phyloP scores from a whole-genome alignment of 2,329 filamentous ascomycete species.

The Ophiobolus disseminans region DNA sequence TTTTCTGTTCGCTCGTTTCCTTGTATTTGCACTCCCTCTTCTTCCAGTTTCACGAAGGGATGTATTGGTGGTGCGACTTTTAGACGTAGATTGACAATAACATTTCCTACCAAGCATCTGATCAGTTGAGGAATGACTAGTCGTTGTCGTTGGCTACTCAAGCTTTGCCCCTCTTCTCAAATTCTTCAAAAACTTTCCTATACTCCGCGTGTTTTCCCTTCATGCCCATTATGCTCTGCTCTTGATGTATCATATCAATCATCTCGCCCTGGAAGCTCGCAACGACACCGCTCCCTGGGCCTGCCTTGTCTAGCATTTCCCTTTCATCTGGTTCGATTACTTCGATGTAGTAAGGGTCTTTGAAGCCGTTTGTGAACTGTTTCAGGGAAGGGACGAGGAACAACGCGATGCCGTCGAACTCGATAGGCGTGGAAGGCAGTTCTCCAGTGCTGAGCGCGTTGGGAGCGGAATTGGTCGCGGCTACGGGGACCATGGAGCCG shows the following conservation, averaged over 20 bases:
- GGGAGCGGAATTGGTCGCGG: constrained; percentile 18
- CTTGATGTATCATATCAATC: constrained; percentile 9
- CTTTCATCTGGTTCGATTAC: constrained; percentile 42
- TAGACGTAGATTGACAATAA: too few relatives aligned
- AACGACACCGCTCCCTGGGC: constrained; percentile 16
- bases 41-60: too few relatives aligned
- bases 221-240: neutral
- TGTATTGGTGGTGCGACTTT: too few relatives aligned
- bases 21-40: too few relatives aligned
- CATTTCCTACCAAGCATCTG: too few relatives aligned
- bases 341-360: constrained; percentile 40
- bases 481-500: constrained; percentile 21
- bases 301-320: constrained; percentile 39
- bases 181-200: neutral
- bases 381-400: constrained; percentile 39
- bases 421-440: constrained; percentile 18
- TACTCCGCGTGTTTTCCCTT: neutral
- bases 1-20: too few relatives aligned
- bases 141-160: too few relatives aligned
- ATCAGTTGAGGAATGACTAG: too few relatives aligned
- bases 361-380: constrained; percentile 35
- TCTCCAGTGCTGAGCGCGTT: constrained; percentile 21
- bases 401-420: constrained; percentile 43
- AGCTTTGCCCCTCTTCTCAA: too few relatives aligned
- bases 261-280: constrained; percentile 22